phyloP scores from a whole-genome alignment of 257 asterid species.

The Ligustrum vulgare region DNA sequence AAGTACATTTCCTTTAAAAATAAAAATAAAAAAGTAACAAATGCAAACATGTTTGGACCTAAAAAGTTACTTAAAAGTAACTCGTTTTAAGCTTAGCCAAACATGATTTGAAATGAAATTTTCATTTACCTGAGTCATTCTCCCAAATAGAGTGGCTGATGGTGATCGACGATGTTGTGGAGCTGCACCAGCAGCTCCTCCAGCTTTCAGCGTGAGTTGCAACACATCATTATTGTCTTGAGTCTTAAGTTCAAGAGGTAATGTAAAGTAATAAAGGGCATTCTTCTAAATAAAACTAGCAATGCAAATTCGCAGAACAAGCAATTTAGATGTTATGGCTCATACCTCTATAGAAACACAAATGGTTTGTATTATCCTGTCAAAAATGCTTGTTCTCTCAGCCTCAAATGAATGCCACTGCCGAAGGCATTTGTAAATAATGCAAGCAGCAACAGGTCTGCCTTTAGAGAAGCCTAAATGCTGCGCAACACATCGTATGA shows the following conservation, averaged over 20 bases:
- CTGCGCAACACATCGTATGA: conserved; percentile 85
- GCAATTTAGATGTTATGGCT: too few relatives aligned
- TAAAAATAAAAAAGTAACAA: neutral
- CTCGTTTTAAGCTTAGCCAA: neutral
- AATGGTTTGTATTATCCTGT: conserved; percentile 72
- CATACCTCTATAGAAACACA: too few relatives aligned
- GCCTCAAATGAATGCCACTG: conserved; percentile 94
- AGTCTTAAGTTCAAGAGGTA: conserved; percentile 45
- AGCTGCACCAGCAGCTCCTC: conserved; percentile 74
- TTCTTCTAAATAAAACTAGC: neutral
- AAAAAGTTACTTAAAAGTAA: neutral
- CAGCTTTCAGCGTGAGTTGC: conserved; percentile 94
- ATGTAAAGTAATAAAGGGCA: conserved; percentile 9
- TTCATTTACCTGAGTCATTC: conserved; percentile 86
- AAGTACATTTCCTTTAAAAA: neutral
- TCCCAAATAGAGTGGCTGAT: conserved; percentile 89
- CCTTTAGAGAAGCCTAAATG: conserved; percentile 88
- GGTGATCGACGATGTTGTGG: conserved; percentile 84
- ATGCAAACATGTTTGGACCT: neutral
- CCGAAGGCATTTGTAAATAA: conserved; percentile 87
- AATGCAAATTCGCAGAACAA: neutral
- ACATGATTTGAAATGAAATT: neutral
- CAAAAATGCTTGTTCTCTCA: conserved; percentile 91
- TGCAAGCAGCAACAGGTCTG: conserved; percentile 89
- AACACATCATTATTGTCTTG: conserved; percentile 84